Evolutionary conservation across 1,284 basidiomycete genomes (phyloP), one percentile per base, ranked within the genome.

Genomic region (Coniferiporia weirii): DNA sequence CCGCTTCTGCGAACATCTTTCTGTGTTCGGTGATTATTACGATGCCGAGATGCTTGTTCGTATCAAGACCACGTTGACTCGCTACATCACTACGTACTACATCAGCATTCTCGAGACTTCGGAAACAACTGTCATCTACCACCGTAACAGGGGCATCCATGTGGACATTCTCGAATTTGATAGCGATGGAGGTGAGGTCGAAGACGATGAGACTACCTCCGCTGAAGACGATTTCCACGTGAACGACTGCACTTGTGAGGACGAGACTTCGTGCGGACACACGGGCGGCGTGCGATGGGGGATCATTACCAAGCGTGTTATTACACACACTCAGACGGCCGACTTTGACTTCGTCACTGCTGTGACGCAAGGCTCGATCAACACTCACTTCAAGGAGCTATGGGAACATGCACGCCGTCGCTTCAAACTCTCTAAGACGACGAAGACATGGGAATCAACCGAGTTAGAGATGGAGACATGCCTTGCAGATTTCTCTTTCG

Each of bases 261-360:
- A 56, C 45, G 54, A 61, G 34, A 54, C 44, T 20, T 52, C 49
- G 27, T 61, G 59, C 19, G 59, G 59, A 38, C 59, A 56, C 44
- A 50, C 48, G 5, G 51, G 62, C 13, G 38, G 19, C 8, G 48
- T 57, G 52, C 38, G 47, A 43, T 60, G 53, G 61, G 48, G 48
- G 5, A 40, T 54, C 13, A 40, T 63, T n/a, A 38, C 53, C 27
- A 48, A 52, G 13, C 45, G 45, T n/a, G 44, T 56, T 43, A n/a
- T 64, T 34, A 51, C 46, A 7, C 44, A 56, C 4, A 59, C 57
- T 3, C 32, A 52, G n/a, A 49, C 56, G 15, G 38, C 32, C 36
- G 68, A 68, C 55, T 73, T 69, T 65, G 72, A 73, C 62, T 64
- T 70, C 54, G 63, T 72, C 62, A 64, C 61, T 38, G 69, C 70